Evolutionary conservation across 345 rosid species (phyloP).

Genomic region (Noccaea caerulescens): DNA sequence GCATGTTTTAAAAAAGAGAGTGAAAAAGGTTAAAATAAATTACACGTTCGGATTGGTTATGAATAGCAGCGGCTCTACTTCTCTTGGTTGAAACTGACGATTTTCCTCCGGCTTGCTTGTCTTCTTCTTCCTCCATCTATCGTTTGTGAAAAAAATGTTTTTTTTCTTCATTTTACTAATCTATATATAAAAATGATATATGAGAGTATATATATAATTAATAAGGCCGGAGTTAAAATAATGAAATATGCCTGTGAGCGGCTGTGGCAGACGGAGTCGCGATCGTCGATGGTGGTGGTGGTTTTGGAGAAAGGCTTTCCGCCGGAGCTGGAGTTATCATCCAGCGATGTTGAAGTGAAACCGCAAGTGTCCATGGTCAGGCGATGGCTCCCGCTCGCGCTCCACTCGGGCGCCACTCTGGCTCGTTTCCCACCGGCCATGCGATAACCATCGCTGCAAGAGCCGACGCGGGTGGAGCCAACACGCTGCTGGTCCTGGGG

Average conservation of each 20-base stretch:
- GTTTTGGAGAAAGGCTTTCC: slow-evolving; percentile 42
- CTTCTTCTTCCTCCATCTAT: slow-evolving; percentile 50
- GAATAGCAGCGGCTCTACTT: slow-evolving; percentile 93
- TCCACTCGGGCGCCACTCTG: slow-evolving; percentile 61
- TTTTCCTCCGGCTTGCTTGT: slow-evolving; percentile 53
- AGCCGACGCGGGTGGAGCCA: slow-evolving; percentile 55
- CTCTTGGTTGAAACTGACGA: slow-evolving; percentile 78
- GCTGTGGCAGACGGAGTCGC: slow-evolving; percentile 76
- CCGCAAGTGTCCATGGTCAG: slow-evolving; percentile 64
- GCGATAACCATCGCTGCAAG: slow-evolving; percentile 55
- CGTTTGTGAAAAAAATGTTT: not conserved
- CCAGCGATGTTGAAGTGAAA: slow-evolving; percentile 57
- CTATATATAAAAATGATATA: too few relatives aligned
- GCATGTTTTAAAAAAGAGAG: not conserved
- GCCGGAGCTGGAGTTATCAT: slow-evolving; percentile 27
- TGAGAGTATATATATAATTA: too few relatives aligned
- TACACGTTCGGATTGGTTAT: slow-evolving; percentile 98
- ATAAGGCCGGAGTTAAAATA: not conserved
- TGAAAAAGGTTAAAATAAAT: not conserved
- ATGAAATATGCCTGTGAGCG: slow-evolving; percentile 54
- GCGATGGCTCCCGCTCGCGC: slow-evolving; percentile 67
- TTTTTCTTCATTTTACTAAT: not conserved
- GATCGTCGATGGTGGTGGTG: slow-evolving; percentile 72
- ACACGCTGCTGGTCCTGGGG: not conserved
- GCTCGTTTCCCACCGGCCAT: slow-evolving; percentile 55